Conservation (phyloP, 495 filamentous ascomycete species). For the Penicillium soppii region DNA sequence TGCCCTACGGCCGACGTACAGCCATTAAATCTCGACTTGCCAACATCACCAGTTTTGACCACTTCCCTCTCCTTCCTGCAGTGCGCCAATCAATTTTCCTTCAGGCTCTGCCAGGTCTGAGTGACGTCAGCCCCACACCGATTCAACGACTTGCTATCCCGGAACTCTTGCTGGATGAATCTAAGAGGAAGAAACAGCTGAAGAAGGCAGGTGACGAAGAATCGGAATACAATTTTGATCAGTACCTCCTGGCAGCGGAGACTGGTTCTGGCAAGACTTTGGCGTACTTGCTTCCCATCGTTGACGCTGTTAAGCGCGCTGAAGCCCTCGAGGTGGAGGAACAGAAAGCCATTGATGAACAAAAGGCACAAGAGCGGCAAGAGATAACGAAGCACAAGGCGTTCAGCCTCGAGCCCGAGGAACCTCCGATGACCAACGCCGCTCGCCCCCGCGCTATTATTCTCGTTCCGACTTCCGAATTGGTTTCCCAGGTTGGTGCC, state of each 20-base stretch:
- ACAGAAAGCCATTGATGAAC: slow-evolving; percentile 49
- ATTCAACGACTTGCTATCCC: slow-evolving; percentile 89
- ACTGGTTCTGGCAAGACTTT: slow-evolving; percentile 97
- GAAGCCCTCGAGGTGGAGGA: slow-evolving; percentile 63
- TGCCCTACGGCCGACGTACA: slow-evolving; percentile 70
- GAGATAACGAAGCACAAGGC: slow-evolving; percentile 48
- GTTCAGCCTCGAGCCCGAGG: slow-evolving; percentile 54
- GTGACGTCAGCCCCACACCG: slow-evolving; percentile 74
- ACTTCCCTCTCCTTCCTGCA: slow-evolving; percentile 70
- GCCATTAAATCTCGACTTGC: slow-evolving; percentile 68
- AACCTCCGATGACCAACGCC: slow-evolving; percentile 56
- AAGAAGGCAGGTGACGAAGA: slow-evolving; percentile 22
- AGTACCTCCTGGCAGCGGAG: slow-evolving; percentile 90
- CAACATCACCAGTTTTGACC: slow-evolving; percentile 71
- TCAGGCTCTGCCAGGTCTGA: slow-evolving; percentile 70
- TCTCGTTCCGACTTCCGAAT: slow-evolving; percentile 88
- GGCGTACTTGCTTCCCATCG: slow-evolving; percentile 78
- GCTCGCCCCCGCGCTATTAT: slow-evolving; percentile 82
- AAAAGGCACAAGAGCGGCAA: slow-evolving; percentile 46
- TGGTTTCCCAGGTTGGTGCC: slow-evolving; percentile 81
- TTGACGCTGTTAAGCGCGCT: slow-evolving; percentile 79
- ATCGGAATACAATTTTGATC: slow-evolving; percentile 50
- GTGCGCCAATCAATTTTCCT: slow-evolving; percentile 70
- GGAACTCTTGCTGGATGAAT: slow-evolving; percentile 55
- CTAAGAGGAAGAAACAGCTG: slow-evolving; percentile 25